Base-by-base conservation (phyloP, 768 basidiomycete genomes). In the Tephrocybe sp. region DNA sequence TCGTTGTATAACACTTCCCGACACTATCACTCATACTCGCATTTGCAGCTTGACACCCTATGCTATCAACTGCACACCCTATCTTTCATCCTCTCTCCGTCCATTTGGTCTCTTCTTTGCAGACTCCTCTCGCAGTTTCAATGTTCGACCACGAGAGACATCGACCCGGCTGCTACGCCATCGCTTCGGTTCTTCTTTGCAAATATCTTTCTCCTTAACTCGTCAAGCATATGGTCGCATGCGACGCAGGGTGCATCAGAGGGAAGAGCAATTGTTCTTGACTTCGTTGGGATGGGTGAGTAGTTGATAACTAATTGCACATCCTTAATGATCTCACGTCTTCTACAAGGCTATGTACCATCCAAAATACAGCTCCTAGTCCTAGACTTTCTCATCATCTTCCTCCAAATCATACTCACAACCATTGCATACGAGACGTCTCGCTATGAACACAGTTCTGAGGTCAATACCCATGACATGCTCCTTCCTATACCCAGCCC, bases 241-340 rank as follows among this genome's bases (percentile, higher is more conserved):
- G 70, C 76, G 47, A 71, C 69, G 24, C 64, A 73, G 31, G 77
- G 78, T 4, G 67, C 78, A 45, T 63, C 73, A 23, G 77, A 83
- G 48, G 80, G 82, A n/a, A 74, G 83, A 57, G 70, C 78, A 9
- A 66, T 89, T 59, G 65, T 91, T 27, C 79, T 91, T 52, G 88
- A 91, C 63, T 91, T 91, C 60, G 77, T 91, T 50, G 88, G 89
- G 47, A 74, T 82, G 73, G 80, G 89, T 90, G 57, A 42, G 83
- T 74, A 10, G 16, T 30, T 19, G 37, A 25, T 31, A 11, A 37
- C 34, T 12, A 23, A 49, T 31, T 23, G 37, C 23, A 22, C 25
- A 18, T 31, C 21, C 29, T 25, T 27, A 23, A 44, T 27, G 11
- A 25, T 34, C 42, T 52, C 27, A 57, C 34, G 24, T 25, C 31